Percentiles rank a stretch among this genome's conserved stretches.
Evolutionary conservation across 2,329 filamentous ascomycete species (phyloP).

Genomic region (Fusarium graminum): DNA sequence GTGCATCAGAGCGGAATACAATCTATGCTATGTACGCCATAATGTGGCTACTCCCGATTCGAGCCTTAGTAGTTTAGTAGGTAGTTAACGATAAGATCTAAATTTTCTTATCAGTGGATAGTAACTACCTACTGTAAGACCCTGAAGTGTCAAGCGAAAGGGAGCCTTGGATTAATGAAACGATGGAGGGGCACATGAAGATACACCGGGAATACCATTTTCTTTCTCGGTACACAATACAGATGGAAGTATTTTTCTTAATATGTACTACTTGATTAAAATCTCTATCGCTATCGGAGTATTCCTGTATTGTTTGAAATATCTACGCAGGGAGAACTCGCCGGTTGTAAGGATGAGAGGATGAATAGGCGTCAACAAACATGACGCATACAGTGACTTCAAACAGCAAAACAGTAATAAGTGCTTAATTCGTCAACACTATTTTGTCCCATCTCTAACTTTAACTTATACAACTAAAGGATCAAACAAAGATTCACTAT

Average conservation of each 20-base stretch:
- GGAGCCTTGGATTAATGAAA: not conserved
- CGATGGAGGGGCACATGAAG: slow-evolving; percentile 8
- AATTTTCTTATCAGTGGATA: slow-evolving; percentile 34
- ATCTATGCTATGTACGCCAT: slow-evolving; percentile 25
- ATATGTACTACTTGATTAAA: not conserved
- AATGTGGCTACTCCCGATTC: slow-evolving; percentile 17
- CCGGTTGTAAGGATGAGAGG: not conserved
- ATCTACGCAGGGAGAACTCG: not conserved
- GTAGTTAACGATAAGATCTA: slow-evolving; percentile 31
- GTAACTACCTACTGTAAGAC: not conserved
- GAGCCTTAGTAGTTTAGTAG: not conserved
- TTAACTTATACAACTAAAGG: not conserved
- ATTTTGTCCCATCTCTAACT: not conserved
- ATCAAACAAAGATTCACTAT: not conserved
- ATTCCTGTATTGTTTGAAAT: not conserved
- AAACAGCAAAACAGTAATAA: not conserved
- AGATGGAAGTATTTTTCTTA: not conserved
- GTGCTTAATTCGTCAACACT: not conserved
- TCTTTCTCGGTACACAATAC: not conserved
- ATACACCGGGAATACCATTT: not conserved
- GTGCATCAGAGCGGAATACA: slow-evolving; percentile 7
- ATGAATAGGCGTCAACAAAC: slow-evolving; percentile 34
- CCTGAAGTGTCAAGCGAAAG: slow-evolving; percentile 2
- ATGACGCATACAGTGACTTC: slow-evolving; percentile 39
- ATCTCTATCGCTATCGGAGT: not conserved